Evolutionary conservation across 2,329 filamentous ascomycete species (phyloP).

Genomic region (Rhynchosporium secalis): DNA sequence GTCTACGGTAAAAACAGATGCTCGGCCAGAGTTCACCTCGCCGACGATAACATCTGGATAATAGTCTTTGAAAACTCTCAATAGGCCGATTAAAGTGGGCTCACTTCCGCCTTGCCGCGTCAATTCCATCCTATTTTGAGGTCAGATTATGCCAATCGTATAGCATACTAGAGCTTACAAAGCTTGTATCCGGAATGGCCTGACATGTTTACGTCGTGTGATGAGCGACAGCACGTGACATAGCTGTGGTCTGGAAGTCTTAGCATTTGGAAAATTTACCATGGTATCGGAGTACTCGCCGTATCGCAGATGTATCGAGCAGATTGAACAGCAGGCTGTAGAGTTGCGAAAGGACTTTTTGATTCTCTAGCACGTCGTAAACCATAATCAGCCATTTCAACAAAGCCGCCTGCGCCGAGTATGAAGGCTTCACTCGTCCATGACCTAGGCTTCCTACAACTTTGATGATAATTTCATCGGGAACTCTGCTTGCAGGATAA

Average conservation of each 20-base stretch:
- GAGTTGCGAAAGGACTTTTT: conserved; percentile 62
- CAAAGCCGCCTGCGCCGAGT: conserved; percentile 68
- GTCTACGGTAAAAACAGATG: conserved; percentile 60
- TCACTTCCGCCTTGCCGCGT: conserved; percentile 68
- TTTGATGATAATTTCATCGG: conserved; percentile 59
- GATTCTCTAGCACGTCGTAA: conserved; percentile 68
- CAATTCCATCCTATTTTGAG: conserved; percentile 52
- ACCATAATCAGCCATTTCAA: conserved; percentile 78
- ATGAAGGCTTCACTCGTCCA: conserved; percentile 71
- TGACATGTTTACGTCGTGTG: conserved; percentile 79
- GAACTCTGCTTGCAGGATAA: conserved; percentile 69
- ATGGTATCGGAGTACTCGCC: conserved; percentile 46
- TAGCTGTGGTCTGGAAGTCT: conserved; percentile 44
- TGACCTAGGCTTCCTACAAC: conserved; percentile 75
- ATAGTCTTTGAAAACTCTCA: conserved; percentile 86
- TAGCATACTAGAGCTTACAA: conserved; percentile 42
- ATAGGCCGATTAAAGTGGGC: conserved; percentile 68
- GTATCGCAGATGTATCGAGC: conserved; percentile 75
- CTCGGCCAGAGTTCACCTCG: conserved; percentile 60
- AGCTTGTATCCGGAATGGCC: conserved; percentile 78
- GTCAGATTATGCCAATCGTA: not conserved
- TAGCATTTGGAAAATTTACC: conserved; percentile 6
- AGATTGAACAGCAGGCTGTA: conserved; percentile 80
- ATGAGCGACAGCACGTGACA: conserved; percentile 79
- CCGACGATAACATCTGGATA: conserved; percentile 86